Conservation (phyloP, 2,329 filamentous ascomycete species). For the Teratosphaeriaceae sp. region DNA sequence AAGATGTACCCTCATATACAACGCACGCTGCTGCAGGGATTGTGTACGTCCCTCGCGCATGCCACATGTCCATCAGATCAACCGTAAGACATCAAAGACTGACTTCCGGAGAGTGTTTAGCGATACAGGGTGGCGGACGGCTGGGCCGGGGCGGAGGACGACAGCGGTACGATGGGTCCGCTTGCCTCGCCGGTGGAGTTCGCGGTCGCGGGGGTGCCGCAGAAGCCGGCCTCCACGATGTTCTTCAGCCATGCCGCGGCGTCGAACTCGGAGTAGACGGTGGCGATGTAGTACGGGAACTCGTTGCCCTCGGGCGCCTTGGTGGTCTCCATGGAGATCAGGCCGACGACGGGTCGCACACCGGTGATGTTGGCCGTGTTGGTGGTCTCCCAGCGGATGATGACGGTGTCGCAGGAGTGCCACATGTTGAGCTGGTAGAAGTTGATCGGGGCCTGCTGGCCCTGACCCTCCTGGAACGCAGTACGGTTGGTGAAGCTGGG, state of each 20-base stretch:
- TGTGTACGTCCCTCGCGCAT: not conserved
- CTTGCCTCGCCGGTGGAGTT: too few species aligned
- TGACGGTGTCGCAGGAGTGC: conserved; percentile 23
- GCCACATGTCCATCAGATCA: not conserved
- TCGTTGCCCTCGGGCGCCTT: conserved; percentile 12
- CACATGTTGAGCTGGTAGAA: conserved; percentile 25
- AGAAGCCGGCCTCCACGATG: conserved; percentile 21
- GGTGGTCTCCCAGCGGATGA: conserved; percentile 25
- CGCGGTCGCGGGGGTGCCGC: conserved; percentile 2
- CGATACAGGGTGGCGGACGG: not conserved
- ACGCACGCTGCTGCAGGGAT: not conserved
- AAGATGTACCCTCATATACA: not conserved
- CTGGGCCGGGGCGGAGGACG: not conserved
- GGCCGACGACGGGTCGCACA: conserved; percentile 21
- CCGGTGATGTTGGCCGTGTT: conserved; percentile 24
- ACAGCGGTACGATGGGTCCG: too few species aligned
- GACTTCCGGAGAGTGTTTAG: not conserved
- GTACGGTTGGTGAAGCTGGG: conserved; percentile 23
- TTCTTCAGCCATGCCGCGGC: conserved; percentile 27
- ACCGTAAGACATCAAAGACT: not conserved
- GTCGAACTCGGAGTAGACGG: conserved; percentile 28
- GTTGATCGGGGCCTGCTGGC: conserved; percentile 25
- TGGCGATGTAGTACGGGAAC: conserved; percentile 22
- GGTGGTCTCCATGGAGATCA: conserved; percentile 21
- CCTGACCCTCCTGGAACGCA: conserved; percentile 24